These are phyloP conservation scores for Diatrype stigma DNA, from an alignment of 2,329 filamentous ascomycete species.

Conservation along the genomic window DNA sequence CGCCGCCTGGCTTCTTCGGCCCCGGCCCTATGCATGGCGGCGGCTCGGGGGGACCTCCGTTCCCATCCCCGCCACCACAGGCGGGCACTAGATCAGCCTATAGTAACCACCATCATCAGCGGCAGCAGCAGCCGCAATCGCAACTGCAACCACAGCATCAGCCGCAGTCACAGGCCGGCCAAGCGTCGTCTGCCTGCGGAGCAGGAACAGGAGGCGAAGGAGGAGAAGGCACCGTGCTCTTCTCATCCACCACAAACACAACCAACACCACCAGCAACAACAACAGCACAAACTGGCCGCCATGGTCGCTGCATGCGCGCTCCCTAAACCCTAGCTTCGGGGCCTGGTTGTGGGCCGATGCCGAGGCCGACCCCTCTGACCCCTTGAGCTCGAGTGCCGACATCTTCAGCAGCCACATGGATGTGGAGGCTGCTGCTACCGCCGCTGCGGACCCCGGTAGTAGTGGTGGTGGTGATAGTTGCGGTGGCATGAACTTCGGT, in stretches of 20 bases:
- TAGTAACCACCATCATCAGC: too few species aligned
- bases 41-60: too few species aligned
- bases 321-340: conserved; percentile 14
- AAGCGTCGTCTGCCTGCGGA: conserved; percentile 1
- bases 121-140: too few species aligned
- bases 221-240: too few species aligned
- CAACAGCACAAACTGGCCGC: too few species aligned
- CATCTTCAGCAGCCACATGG: conserved; percentile 17
- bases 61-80: too few species aligned
- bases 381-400: conserved; percentile 15
- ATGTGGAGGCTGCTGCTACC: conserved; percentile 10
- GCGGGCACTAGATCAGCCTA: too few species aligned
- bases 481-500: conserved; percentile 25
- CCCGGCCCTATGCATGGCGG: too few species aligned
- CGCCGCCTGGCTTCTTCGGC: too few species aligned
- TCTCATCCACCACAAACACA: too few species aligned
- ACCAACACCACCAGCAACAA: too few species aligned
- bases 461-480: conserved; percentile 3
- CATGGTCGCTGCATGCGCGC: conserved; percentile 1
- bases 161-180: background rate
- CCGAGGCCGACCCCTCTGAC: conserved; percentile 9
- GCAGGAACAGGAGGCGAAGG: conserved; percentile 1
- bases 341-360: conserved; percentile 31
- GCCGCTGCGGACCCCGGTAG: conserved; percentile 9
- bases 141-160: too few species aligned